Conservation (phyloP, 2,329 filamentous ascomycete genomes). For the Penicillium sp. region DNA sequence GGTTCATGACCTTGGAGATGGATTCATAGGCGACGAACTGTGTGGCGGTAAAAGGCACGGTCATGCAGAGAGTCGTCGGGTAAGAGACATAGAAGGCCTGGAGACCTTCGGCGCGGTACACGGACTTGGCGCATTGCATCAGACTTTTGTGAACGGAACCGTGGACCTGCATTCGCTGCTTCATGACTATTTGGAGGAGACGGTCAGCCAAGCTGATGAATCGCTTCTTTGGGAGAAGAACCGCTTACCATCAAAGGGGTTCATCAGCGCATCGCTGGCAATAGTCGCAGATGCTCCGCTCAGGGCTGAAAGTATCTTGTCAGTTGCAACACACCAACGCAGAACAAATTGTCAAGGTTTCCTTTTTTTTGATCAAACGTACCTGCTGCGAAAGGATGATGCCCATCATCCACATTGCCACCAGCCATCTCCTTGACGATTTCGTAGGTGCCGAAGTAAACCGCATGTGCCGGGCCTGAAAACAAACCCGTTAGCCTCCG, state of each 20-base stretch:
- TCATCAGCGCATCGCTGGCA: slow-evolving; percentile 97
- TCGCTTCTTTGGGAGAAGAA: not conserved
- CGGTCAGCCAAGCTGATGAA: not conserved
- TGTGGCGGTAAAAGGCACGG: slow-evolving; percentile 91
- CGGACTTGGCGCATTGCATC: slow-evolving; percentile 75
- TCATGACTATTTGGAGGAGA: slow-evolving; percentile 64
- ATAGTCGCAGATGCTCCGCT: slow-evolving; percentile 94
- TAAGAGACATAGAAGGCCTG: slow-evolving; percentile 97
- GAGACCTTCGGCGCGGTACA: slow-evolving; percentile 82
- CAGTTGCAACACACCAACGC: slow-evolving; percentile 3
- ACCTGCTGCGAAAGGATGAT: slow-evolving; percentile 93
- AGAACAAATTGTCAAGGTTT: not conserved
- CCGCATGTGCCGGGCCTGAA: slow-evolving; percentile 86
- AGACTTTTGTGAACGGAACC: slow-evolving; percentile 89
- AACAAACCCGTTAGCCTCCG: slow-evolving; percentile 17
- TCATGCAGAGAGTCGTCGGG: slow-evolving; percentile 96
- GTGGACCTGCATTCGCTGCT: slow-evolving; percentile 98
- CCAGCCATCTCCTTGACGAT: slow-evolving; percentile 94
- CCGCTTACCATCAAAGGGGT: slow-evolving; percentile 86
- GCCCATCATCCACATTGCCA: slow-evolving; percentile 74
- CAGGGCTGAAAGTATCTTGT: slow-evolving; percentile 54
- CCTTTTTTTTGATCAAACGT: slow-evolving; percentile 27
- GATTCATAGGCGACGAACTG: slow-evolving; percentile 98
- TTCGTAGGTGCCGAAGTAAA: slow-evolving; percentile 98
- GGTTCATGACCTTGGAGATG: slow-evolving; percentile 89